Conservation (phyloP, 2,329 filamentous ascomycete genomes). For the Cucurbitaria berberidis region DNA sequence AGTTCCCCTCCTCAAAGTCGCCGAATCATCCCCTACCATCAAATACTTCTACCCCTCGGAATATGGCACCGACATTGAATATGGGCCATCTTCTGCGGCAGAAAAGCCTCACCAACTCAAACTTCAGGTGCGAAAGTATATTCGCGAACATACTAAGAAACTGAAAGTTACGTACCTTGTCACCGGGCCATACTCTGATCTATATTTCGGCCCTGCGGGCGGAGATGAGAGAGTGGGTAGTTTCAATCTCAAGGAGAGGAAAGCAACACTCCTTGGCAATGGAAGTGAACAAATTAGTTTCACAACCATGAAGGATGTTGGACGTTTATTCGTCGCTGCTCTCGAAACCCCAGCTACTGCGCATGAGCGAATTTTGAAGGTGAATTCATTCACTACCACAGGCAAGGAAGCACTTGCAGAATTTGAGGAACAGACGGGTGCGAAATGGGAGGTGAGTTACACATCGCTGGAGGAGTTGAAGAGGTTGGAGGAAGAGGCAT, state of each 20-base stretch:
- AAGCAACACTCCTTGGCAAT: slow-evolving; percentile 66
- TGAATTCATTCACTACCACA: slow-evolving; percentile 74
- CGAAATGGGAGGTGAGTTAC: slow-evolving; percentile 62
- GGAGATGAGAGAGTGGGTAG: slow-evolving; percentile 57
- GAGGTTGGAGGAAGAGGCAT: slow-evolving; percentile 64
- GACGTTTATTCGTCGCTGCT: slow-evolving; percentile 68
- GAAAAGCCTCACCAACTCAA: slow-evolving; percentile 75
- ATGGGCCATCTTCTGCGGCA: slow-evolving; percentile 62
- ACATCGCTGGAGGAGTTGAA: slow-evolving; percentile 62
- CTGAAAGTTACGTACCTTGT: slow-evolving; percentile 71
- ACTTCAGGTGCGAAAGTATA: slow-evolving; percentile 68
- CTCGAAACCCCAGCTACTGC: slow-evolving; percentile 60
- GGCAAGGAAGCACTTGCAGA: slow-evolving; percentile 68
- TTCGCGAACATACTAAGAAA: slow-evolving; percentile 60
- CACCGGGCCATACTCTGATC: slow-evolving; percentile 71
- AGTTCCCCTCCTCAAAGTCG: slow-evolving; percentile 65
- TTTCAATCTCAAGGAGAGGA: slow-evolving; percentile 64
- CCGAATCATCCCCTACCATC: slow-evolving; percentile 60
- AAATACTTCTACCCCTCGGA: slow-evolving; percentile 70
- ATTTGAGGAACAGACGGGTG: slow-evolving; percentile 69
- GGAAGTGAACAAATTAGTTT: slow-evolving; percentile 69
- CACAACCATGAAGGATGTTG: slow-evolving; percentile 75
- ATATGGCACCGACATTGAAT: slow-evolving; percentile 57
- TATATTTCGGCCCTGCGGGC: slow-evolving; percentile 60
- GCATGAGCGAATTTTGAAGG: slow-evolving; percentile 64